Evolutionary conservation across 352 stramenopile genomes (phyloP).

Genomic region (Albugo candida): DNA sequence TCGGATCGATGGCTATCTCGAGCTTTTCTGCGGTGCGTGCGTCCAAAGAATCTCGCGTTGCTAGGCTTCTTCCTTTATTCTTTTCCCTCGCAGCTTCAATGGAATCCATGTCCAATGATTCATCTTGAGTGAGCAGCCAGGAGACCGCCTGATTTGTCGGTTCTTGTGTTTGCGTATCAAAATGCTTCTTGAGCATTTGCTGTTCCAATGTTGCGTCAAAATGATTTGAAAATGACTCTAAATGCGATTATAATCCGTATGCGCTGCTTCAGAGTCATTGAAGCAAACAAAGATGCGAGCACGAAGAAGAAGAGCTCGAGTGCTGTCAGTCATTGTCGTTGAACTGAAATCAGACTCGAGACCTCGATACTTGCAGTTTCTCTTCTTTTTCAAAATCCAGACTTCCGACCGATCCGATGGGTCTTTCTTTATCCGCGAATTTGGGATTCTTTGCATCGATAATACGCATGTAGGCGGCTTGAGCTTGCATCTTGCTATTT

Average conservation of each 20-base stretch:
- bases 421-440: background rate
- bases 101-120: background rate
- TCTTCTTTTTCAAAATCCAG: constrained; percentile 1
- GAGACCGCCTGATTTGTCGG: background rate
- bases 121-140: background rate
- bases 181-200: constrained; percentile 15
- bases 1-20: no score
- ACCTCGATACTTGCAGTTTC: constrained; percentile 1
- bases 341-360: constrained; percentile 1
- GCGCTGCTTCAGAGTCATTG: constrained; percentile 34
- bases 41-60: background rate
- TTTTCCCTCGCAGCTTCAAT: constrained; percentile 29
- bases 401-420: no score
- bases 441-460: constrained; percentile 31
- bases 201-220: constrained; percentile 63
- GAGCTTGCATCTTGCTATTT: constrained; percentile 16
- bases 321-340: constrained; percentile 33
- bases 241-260: constrained; percentile 40
- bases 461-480: constrained; percentile 43
- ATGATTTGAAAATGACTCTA: constrained; percentile 37
- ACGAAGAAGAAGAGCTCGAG: constrained; percentile 27
- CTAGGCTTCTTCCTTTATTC: constrained; percentile 42
- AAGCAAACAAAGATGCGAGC: constrained; percentile 22
- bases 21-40: background rate
- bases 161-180: constrained; percentile 9